A percentile compares a stretch with the other conserved stretches of the same genome.
Evolutionary conservation across 164 flowering plant species (phyloP).

Genomic region (Kalanchoe fedtschenkoi): DNA sequence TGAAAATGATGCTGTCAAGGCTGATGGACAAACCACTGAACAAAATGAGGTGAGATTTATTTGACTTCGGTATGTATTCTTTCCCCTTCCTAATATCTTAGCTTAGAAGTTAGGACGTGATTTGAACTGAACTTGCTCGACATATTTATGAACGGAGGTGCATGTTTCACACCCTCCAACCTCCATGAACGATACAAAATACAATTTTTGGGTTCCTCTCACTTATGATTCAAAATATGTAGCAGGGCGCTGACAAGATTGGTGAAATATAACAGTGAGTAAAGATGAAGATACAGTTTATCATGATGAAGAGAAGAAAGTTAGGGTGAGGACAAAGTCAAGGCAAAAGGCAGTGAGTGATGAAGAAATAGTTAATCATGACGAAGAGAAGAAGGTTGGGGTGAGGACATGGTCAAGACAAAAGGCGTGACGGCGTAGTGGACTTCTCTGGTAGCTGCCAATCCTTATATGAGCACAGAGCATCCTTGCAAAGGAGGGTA

Average conservation of each 20-base stretch:
- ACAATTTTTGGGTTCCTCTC: background rate
- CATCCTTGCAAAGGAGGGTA: no score
- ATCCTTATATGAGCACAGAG: no score
- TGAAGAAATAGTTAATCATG: background rate
- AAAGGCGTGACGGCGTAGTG: no score
- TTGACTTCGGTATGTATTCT: background rate
- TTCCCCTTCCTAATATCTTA: background rate
- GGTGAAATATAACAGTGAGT: background rate
- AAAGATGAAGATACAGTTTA: conserved; percentile 1
- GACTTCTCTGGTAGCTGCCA: no score
- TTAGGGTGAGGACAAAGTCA: no score
- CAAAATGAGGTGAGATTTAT: conserved; percentile 18
- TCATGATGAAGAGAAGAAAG: no score
- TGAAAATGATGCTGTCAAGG: conserved; percentile 14
- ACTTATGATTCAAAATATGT: background rate
- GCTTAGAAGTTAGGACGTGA: background rate
- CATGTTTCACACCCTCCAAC: no score
- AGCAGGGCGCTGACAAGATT: background rate
- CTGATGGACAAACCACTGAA: conserved; percentile 12
- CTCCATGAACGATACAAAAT: background rate
- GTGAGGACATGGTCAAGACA: background rate
- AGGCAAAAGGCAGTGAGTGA: no score
- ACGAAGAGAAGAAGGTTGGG: background rate
- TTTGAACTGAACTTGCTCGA: background rate
- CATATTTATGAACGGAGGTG: background rate